These are phyloP conservation scores for Arabidopsis thaliana DNA, from an alignment of 345 rosid species.

Conservation along the genomic window TAIR10.1 NC_003074.8:21311001-21311500, in stretches of 20 bases:
- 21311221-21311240: constrained; percentile 85
- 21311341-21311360: constrained; percentile 83
- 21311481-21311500: constrained; percentile 77
- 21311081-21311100: constrained; percentile 6
- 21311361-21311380: constrained; percentile 76
- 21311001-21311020: background rate
- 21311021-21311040: background rate
- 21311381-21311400: constrained; percentile 68
- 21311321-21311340: constrained; percentile 78
- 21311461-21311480: constrained; percentile 93
- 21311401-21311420: constrained; percentile 89
- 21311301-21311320: constrained; percentile 90
- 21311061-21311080: background rate
- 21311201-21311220: constrained; percentile 86
- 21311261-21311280: constrained; percentile 87
- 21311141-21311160: background rate
- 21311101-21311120: constrained; percentile 10
- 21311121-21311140: constrained; percentile 13
- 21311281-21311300: constrained; percentile 90
- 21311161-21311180: constrained; percentile 79
- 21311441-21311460: constrained; percentile 94
- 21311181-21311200: constrained; percentile 95
- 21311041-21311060: background rate
- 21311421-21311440: constrained; percentile 88
- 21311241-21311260: constrained; percentile 86